Conservation (phyloP, 78 protist species). For the Polysphondylium violaceum region DNA sequence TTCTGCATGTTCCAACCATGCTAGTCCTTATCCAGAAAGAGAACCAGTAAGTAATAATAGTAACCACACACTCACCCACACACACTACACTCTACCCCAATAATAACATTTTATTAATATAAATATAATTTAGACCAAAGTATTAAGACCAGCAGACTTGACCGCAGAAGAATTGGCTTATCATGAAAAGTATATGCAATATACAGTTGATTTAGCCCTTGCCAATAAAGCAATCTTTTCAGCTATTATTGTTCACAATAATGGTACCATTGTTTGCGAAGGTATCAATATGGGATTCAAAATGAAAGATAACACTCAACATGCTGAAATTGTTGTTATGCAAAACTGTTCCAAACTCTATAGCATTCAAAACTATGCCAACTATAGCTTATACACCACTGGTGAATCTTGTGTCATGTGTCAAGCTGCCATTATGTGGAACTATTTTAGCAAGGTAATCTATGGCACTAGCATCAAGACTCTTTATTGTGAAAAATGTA, state of each 20-base stretch:
- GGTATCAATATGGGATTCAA: background rate
- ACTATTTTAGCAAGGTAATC: constrained; percentile 6
- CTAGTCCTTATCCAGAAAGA: too few species aligned
- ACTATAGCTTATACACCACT: constrained; percentile 30
- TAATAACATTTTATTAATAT: too few species aligned
- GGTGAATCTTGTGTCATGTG: constrained; percentile 65
- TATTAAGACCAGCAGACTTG: background rate
- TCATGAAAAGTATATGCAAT: constrained; percentile 17
- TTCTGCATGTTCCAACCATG: too few species aligned
- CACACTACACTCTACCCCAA: too few species aligned
- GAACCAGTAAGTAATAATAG: too few species aligned
- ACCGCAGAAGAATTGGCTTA: constrained; percentile 10
- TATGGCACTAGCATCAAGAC: constrained; percentile 40
- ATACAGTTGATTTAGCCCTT: constrained; percentile 10
- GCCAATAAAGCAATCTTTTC: background rate
- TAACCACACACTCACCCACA: too few species aligned
- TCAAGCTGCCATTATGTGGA: constrained; percentile 30
- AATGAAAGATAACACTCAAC: background rate
- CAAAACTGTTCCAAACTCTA: background rate
- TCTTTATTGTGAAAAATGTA: constrained; percentile 49
- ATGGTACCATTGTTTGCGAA: constrained; percentile 1
- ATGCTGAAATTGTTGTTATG: constrained; percentile 35
- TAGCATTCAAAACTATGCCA: background rate
- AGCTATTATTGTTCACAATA: constrained; percentile 32
- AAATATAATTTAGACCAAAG: too few species aligned